phyloP scores from a whole-genome alignment of 495 filamentous ascomycete genomes.

The Lasiosphaeriaceae sp. region DNA sequence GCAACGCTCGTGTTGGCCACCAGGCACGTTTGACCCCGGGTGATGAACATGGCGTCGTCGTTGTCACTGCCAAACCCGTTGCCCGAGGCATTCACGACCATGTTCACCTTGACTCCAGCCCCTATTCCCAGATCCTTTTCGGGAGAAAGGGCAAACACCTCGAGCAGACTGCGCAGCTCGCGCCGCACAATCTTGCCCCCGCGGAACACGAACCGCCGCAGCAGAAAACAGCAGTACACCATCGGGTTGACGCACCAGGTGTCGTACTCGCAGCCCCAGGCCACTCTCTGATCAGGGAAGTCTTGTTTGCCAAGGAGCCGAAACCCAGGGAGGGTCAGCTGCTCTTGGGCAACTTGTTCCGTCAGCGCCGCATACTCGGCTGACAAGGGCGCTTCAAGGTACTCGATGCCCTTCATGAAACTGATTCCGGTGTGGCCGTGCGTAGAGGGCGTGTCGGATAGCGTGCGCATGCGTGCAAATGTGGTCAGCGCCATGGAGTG shows the following conservation, averaged over 20 bases:
- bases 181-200: conserved; percentile 45
- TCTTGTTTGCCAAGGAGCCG: conserved; percentile 34
- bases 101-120: conserved; percentile 25
- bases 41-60: conserved; percentile 53
- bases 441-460: conserved; percentile 39
- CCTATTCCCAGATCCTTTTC: background rate
- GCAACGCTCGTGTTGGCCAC: conserved; percentile 38
- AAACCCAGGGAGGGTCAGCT: conserved; percentile 45
- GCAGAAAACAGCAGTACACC: conserved; percentile 55
- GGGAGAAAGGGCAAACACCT: conserved; percentile 37
- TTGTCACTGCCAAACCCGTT: conserved; percentile 52
- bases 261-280: conserved; percentile 54
- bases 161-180: conserved; percentile 40
- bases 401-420: conserved; percentile 53
- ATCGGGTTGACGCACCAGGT: conserved; percentile 60
- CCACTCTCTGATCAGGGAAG: conserved; percentile 40
- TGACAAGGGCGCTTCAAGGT: conserved; percentile 47
- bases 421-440: conserved; percentile 45
- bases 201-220: conserved; percentile 47
- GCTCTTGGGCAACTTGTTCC: conserved; percentile 13
- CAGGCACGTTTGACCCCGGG: conserved; percentile 46
- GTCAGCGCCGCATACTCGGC: conserved; percentile 30
- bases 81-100: conserved; percentile 59
- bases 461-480: conserved; percentile 45
- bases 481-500: conserved; percentile 49